phyloP scores from a whole-genome alignment of 2,329 filamentous ascomycete genomes.

The Kalaharituber pfeilii region DNA sequence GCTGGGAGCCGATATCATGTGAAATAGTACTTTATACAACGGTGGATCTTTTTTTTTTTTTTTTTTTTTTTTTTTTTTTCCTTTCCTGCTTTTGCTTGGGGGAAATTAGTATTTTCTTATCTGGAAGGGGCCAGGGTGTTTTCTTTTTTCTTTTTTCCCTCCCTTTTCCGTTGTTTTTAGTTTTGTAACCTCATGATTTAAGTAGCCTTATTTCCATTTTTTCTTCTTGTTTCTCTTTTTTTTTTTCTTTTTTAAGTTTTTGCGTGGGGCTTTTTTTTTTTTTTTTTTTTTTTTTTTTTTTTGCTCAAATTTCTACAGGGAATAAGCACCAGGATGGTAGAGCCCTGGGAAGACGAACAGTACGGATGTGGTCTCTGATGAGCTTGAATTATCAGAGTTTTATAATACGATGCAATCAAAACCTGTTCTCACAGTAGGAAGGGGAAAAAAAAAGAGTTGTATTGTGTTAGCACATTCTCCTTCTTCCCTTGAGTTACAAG shows the following conservation, averaged over 20 bases:
- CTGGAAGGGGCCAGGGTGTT: too few relatives aligned
- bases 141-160: conserved; percentile 1
- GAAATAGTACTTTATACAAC: background rate
- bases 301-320: background rate
- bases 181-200: background rate
- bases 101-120: background rate
- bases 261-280: background rate
- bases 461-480: too few relatives aligned
- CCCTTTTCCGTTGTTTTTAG: background rate
- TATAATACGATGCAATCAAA: background rate
- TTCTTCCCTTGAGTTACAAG: too few relatives aligned
- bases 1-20: background rate
- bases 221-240: background rate
- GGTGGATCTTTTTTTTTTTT: background rate
- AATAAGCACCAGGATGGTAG: background rate
- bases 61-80: background rate
- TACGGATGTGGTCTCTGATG: background rate
- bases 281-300: background rate
- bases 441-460: background rate
- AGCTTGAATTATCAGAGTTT: background rate
- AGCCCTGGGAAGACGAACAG: too few relatives aligned
- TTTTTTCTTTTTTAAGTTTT: background rate
- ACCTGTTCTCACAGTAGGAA: background rate
- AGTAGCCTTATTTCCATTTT: background rate
- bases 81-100: background rate